These are phyloP conservation scores for Leishmania lainsoni DNA, from an alignment of 208 protist species.

Conservation along the genomic window DNA sequence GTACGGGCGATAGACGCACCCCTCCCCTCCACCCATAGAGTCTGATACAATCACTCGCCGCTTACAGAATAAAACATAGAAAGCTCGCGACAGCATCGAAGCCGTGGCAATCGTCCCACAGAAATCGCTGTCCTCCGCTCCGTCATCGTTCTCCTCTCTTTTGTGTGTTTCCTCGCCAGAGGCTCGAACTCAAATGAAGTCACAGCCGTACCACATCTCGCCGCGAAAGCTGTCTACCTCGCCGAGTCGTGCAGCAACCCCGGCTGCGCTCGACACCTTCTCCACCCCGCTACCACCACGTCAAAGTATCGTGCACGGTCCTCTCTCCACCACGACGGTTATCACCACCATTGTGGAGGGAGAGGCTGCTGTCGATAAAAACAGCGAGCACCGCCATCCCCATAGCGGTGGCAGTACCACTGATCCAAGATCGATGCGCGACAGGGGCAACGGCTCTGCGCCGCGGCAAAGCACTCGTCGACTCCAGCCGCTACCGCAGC, in stretches of 20 bases:
- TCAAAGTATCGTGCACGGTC: conserved; percentile 26
- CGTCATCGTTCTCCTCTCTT: too few relatives aligned
- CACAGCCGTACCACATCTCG: not conserved
- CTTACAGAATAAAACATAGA: not conserved
- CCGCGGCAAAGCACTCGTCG: not conserved
- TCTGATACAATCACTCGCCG: not conserved
- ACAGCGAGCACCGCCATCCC: not conserved
- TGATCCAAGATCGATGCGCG: not conserved
- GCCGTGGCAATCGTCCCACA: not conserved
- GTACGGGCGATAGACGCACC: not conserved
- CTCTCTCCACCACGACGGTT: conserved; percentile 16
- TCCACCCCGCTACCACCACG: conserved; percentile 7
- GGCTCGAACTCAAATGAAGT: not conserved
- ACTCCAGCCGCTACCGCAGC: not conserved
- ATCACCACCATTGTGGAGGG: conserved; percentile 16
- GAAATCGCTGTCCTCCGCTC: not conserved
- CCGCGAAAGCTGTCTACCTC: not conserved
- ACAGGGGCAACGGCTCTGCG: not conserved
- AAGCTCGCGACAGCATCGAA: not conserved
- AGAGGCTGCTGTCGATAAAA: not conserved
- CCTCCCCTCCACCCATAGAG: not conserved
- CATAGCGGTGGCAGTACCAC: not conserved
- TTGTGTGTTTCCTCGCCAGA: too few relatives aligned
- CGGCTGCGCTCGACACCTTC: not conserved
- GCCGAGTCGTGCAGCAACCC: not conserved